Evolutionary conservation across 257 asterid species (phyloP), one percentile per base, ranked within the genome.

Genomic region (Verbascum thapsus): DNA sequence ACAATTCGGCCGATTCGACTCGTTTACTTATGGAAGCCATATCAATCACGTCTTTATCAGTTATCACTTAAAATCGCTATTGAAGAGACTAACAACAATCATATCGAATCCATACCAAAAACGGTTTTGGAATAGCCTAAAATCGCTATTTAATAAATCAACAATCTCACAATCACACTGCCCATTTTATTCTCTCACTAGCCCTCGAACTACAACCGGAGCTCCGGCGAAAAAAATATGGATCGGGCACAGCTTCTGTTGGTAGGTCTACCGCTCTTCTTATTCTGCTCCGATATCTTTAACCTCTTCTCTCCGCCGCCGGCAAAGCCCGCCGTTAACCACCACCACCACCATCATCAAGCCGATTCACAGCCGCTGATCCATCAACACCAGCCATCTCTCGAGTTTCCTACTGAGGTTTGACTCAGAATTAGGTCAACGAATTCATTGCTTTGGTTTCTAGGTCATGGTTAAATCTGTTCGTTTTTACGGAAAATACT

Each of bases 211-310:
- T n/a, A n/a, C n/a, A n/a, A n/a, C n/a, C n/a, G n/a, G n/a, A 58
- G 78, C 59, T 19, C 71, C 70, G 69, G 75, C 75, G 65, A n/a
- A n/a, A n/a, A n/a, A n/a, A n/a, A 22, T 20, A 87, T 92, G 96
- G 99, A 89, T 83, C 95, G 99, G 54, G 70, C 88, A 15, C 97
- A 87, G 64, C 74, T 92, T 62, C 79, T 92, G 13, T 49, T 92
- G 54, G 85, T 87, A 44, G 96, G 85, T 50, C 64, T 92, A 16
- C 99, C 99, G 39, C 81, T 92, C 45, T 83, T 92, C 88, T 84
- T 92, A 59, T 74, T 92, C 67, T 74, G 78, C 78, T 89, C 99
- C 59, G 99, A 92, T 69, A 63, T 92, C 57, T 49, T 89, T 83
- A 64, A 63, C 52, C 86, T 92, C 73, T 92, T 92, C 66, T 57